These are phyloP conservation scores for Diatrype stigma DNA, from an alignment of 2,329 filamentous ascomycete species.

Conservation along the genomic window DNA sequence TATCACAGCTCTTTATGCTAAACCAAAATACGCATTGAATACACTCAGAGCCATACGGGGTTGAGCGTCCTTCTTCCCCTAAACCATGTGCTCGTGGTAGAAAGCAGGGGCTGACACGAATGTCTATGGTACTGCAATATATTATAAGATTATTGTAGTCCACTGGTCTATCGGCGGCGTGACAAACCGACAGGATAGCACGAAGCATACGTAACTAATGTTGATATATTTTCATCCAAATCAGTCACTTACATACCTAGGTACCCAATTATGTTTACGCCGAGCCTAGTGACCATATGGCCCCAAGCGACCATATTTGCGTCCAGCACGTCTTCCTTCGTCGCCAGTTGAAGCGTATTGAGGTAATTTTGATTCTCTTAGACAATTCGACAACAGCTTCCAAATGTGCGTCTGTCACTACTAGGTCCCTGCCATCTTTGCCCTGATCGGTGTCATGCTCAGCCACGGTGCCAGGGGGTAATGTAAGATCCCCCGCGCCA, in stretches of 20 bases:
- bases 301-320: conserved; percentile 7
- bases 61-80: too few species aligned
- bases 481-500: too few species aligned
- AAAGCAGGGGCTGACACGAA: too few species aligned
- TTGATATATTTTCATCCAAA: too few species aligned
- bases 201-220: too few species aligned
- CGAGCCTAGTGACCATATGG: not conserved
- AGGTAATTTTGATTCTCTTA: conserved; percentile 25
- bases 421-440: conserved; percentile 20
- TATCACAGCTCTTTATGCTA: conserved; percentile 1
- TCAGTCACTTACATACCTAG: too few species aligned
- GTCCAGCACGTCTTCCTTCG: conserved; percentile 10
- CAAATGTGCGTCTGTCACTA: conserved; percentile 23
- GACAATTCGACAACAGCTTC: conserved; percentile 24
- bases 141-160: too few species aligned
- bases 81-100: too few species aligned
- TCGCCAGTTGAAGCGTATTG: conserved; percentile 14
- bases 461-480: too few species aligned
- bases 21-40: not conserved
- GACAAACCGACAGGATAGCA: too few species aligned
- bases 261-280: conserved; percentile 21
- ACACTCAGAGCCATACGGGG: not conserved
- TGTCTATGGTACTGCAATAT: too few species aligned
- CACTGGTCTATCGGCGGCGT: too few species aligned
- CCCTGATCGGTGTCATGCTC: conserved; percentile 28